These are phyloP conservation scores for Neophaeococcomyces aloes DNA, from an alignment of 2,329 filamentous ascomycete genomes.

Conservation along the genomic window DNA sequence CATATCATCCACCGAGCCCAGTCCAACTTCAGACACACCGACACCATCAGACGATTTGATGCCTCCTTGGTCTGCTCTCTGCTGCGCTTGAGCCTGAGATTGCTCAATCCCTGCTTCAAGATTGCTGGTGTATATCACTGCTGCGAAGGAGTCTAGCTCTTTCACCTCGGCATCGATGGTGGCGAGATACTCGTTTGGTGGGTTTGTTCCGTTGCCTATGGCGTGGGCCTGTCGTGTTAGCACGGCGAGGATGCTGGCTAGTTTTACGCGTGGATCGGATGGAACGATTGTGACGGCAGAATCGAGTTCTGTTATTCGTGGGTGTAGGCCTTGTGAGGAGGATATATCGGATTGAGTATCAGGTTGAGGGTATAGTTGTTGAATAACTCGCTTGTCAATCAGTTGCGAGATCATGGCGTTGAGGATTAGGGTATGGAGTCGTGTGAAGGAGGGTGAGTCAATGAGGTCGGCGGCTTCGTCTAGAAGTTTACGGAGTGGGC, in stretches of 20 bases:
- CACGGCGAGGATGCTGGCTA: constrained; percentile 82
- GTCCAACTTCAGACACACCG: constrained; percentile 14
- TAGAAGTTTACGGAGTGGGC: constrained; percentile 64
- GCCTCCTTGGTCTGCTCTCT: constrained; percentile 4
- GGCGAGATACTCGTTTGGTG: constrained; percentile 36
- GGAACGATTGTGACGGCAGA: constrained; percentile 34
- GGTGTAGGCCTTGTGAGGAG: constrained; percentile 24
- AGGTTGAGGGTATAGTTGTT: constrained; percentile 59
- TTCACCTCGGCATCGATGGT: constrained; percentile 37
- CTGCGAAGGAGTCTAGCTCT: constrained; percentile 40
- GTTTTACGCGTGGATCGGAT: constrained; percentile 50
- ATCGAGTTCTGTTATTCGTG: constrained; percentile 26
- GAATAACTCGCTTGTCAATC: constrained; percentile 69
- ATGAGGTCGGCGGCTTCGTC: constrained; percentile 94
- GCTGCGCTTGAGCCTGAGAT: constrained; percentile 3
- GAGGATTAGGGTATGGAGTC: constrained; percentile 75
- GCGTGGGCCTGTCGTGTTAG: constrained; percentile 82
- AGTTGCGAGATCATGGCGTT: constrained; percentile 79
- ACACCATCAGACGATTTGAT: constrained; percentile 15
- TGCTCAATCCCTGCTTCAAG: constrained; percentile 26
- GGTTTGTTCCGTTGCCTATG: constrained; percentile 59
- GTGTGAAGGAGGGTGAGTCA: constrained; percentile 81
- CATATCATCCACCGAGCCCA: constrained; percentile 15
- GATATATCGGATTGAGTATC: constrained; percentile 39
- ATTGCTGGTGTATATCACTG: constrained; percentile 41